Percentiles rank a stretch among this genome's conserved stretches.
phyloP scores from a whole-genome alignment of 148 eudicot species.

The Diospyros lotus region DNA sequence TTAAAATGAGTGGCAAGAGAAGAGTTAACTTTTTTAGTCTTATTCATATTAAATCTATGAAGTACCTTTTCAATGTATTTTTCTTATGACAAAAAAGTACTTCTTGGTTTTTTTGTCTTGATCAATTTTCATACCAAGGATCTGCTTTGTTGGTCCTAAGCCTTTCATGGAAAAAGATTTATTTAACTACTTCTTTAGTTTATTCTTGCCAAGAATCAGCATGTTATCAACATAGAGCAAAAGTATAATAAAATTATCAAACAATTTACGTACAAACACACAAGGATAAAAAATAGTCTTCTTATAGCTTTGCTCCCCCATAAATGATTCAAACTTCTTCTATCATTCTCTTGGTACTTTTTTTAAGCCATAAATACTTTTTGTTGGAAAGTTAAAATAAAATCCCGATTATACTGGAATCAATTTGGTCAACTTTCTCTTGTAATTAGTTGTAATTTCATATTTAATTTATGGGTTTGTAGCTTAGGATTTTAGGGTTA shows the following conservation, averaged over 20 bases:
- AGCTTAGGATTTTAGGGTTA: too few species aligned
- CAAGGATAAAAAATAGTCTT: neutral
- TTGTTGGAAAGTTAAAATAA: too few species aligned
- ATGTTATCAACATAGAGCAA: constrained; percentile 3
- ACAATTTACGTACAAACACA: neutral
- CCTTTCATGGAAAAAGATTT: neutral
- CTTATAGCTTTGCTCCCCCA: constrained; percentile 1
- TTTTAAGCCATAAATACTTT: constrained; percentile 9
- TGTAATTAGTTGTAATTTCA: too few species aligned
- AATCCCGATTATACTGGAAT: too few species aligned
- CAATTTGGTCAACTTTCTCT: too few species aligned
- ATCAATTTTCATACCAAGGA: neutral
- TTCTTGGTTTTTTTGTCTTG: neutral
- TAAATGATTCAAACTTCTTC: constrained; percentile 4
- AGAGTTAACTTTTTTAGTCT: neutral
- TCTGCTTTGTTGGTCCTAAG: constrained; percentile 6
- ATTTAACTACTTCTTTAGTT: neutral
- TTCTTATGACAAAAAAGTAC: neutral
- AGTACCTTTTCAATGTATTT: constrained; percentile 1
- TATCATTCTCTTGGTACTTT: neutral
- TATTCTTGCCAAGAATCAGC: neutral
- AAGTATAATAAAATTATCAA: constrained; percentile 6
- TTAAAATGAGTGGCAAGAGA: constrained; percentile 3
- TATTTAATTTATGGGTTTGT: too few species aligned
- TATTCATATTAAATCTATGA: neutral